Evolutionary conservation across 306 rosid genomes (phyloP).

Genomic region (Carpinus fangiana): DNA sequence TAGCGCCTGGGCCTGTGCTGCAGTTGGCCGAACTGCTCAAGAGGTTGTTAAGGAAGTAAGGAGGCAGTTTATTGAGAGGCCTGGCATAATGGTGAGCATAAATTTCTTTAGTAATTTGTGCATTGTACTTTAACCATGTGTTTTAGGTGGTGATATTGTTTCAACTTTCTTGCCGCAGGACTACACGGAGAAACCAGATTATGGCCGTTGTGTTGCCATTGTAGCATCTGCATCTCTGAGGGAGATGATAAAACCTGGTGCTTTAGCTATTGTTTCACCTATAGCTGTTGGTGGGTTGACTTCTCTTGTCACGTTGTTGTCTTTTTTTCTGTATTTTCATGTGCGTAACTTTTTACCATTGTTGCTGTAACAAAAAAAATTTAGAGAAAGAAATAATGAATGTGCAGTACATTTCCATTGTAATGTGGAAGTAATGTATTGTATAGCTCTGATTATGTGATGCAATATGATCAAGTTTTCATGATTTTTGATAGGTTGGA

Average conservation of each 20-base stretch:
- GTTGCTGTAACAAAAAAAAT: neutral
- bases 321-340: neutral
- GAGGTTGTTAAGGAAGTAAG: slow-evolving; percentile 98
- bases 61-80: slow-evolving; percentile 97
- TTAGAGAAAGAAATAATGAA: neutral
- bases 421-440: neutral
- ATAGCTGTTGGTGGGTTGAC: slow-evolving; percentile 71
- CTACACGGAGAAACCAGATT: slow-evolving; percentile 92
- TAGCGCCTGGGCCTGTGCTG: slow-evolving; percentile 98
- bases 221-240: slow-evolving; percentile 92
- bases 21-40: slow-evolving; percentile 98
- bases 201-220: slow-evolving; percentile 95
- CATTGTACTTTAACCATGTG: slow-evolving; percentile 6
- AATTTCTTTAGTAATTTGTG: slow-evolving; percentile 26
- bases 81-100: slow-evolving; percentile 94
- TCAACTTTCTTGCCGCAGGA: slow-evolving; percentile 54
- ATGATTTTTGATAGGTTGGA: neutral
- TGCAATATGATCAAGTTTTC: neutral
- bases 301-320: slow-evolving; percentile 10
- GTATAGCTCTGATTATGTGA: neutral
- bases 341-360: neutral
- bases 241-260: slow-evolving; percentile 99
- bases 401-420: neutral
- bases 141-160: slow-evolving; percentile 12
- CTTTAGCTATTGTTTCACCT: slow-evolving; percentile 92